phyloP scores from a whole-genome alignment of 1,284 basidiomycete species.

The Volvariella surrecta region DNA sequence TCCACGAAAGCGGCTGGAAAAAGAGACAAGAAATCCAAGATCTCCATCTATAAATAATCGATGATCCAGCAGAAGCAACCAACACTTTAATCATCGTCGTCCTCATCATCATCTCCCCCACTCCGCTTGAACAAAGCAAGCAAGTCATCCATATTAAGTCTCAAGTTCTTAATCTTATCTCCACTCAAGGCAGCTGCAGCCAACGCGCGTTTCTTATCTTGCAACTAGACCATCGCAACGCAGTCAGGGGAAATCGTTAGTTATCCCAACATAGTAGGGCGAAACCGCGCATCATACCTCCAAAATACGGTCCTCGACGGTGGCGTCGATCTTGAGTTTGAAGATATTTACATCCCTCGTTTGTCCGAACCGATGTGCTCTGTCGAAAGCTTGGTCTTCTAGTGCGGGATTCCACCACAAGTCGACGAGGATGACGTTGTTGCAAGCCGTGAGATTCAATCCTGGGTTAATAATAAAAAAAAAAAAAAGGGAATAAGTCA shows the following conservation, averaged over 20 bases:
- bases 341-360: conserved; percentile 83
- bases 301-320: conserved; percentile 87
- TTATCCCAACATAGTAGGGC: neutral
- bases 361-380: conserved; percentile 88
- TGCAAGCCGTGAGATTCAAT: conserved; percentile 90
- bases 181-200: conserved; percentile 84
- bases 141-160: conserved; percentile 79
- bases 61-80: neutral
- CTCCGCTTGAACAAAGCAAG: conserved; percentile 67
- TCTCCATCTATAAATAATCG: neutral
- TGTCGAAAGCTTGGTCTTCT: conserved; percentile 93
- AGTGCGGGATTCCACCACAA: conserved; percentile 95
- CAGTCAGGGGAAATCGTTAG: conserved; percentile 6
- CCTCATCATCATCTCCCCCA: conserved; percentile 47
- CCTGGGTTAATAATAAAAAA: too few relatives aligned
- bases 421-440: conserved; percentile 89
- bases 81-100: conserved; percentile 26
- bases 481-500: neutral
- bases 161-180: conserved; percentile 79
- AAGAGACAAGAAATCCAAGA: neutral
- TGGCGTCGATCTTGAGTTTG: conserved; percentile 85
- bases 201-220: conserved; percentile 82
- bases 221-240: conserved; percentile 44
- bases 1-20: neutral
- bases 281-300: conserved; percentile 32